Conservation (phyloP, 352 stramenopile genomes). For the Globisporangium recalcitrans region DNA sequence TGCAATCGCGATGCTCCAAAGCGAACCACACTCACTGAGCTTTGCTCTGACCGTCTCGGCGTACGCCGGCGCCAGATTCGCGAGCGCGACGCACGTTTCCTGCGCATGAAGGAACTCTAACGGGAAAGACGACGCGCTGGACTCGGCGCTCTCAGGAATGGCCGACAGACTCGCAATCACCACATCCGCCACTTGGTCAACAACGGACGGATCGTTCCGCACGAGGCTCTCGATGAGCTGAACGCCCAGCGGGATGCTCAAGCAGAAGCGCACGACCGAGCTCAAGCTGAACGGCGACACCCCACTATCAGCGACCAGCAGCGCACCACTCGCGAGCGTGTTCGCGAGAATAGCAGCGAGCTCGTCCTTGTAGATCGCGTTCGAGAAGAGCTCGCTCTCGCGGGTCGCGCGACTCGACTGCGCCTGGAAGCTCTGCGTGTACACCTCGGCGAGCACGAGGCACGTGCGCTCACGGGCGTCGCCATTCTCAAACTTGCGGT, state of each 20-base stretch:
- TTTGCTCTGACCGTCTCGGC: constrained; percentile 27
- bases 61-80: constrained; percentile 34
- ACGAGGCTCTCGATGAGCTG: constrained; percentile 38
- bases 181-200: constrained; percentile 32
- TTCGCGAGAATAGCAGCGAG: constrained; percentile 46
- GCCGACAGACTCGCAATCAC: constrained; percentile 30
- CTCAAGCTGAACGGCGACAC: constrained; percentile 14
- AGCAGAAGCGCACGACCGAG: constrained; percentile 15
- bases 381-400: constrained; percentile 45
- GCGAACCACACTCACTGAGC: constrained; percentile 20
- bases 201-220: constrained; percentile 41
- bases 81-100: constrained; percentile 27
- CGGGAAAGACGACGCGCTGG: constrained; percentile 11
- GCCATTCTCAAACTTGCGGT: constrained; percentile 49
- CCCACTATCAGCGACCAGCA: constrained; percentile 17
- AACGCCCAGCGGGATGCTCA: constrained; percentile 36
- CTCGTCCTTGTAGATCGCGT: constrained; percentile 54
- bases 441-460: constrained; percentile 35
- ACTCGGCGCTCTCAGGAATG: constrained; percentile 4
- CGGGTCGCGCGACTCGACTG: neutral
- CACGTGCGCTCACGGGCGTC: constrained; percentile 22
- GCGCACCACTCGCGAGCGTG: constrained; percentile 26
- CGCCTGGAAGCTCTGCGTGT: constrained; percentile 10
- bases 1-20: constrained; percentile 16
- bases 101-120: constrained; percentile 15